Evolutionary conservation across 2,329 filamentous ascomycete species (phyloP), one percentile per base, ranked within the genome.

Genomic region (Pseudogymnoascus sp.): DNA sequence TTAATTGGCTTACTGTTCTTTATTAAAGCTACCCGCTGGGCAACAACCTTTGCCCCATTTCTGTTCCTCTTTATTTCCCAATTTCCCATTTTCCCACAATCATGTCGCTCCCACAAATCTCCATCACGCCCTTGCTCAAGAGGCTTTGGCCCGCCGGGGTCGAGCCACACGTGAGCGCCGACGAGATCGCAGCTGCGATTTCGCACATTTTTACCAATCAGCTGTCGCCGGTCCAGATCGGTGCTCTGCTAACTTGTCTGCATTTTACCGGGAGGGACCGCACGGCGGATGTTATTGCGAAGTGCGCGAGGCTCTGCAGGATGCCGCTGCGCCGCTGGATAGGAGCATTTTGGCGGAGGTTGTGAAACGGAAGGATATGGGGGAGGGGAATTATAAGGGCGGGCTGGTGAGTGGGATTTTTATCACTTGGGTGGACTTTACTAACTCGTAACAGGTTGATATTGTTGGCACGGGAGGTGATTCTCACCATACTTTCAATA

Each of bases 391-490:
- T 7, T 99, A 99, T 74, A 73, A 79, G 9, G 95, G 95, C 66
- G 93, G 93, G 4, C 78, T 99, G 73, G 91, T 96, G 80, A 78
- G 88, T 76, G 45, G 45, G 33, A 25, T 62, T 59, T 65, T 65
- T 43, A 55, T 45, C 33, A 33, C 25, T 25, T 31, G 43, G 59
- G 12, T 21, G 14, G 55, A 9, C 52, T 18, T 14, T 16, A 3
- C 55, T 59, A 16, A 62, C 21, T 25, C 52, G 11, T 6, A 7
- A 23, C 33, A 38, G 37, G 87, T 93, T 74, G 95, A 99, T 75
- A 97, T 99, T 74, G 95, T 99, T 63, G 95, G 95, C 69, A 99
- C 95, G 6, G 95, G 95, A 68, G 95, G 95, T 72, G 95, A 99
- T 78, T 88, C 89, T 18, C 93, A 97, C 81, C 91, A 96, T 75